These are phyloP conservation scores for Boletellus deceptivus DNA, from an alignment of 1,284 basidiomycete species.

Conservation along the genomic window DNA sequence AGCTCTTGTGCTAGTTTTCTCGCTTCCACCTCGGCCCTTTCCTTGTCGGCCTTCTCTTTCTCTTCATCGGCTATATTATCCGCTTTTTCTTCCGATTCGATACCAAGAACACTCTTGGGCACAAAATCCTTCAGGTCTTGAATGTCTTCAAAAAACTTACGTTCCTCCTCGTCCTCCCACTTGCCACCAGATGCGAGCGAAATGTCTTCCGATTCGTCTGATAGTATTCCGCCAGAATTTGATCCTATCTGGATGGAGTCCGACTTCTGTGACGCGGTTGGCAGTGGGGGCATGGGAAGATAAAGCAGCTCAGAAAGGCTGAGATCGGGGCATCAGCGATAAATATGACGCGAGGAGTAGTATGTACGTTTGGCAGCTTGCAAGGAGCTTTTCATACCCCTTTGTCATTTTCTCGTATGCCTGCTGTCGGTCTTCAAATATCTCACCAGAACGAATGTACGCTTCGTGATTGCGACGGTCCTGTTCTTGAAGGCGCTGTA, in stretches of 20 bases:
- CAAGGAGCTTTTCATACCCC: slow-evolving; percentile 86
- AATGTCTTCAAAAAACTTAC: slow-evolving; percentile 91
- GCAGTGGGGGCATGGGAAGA: slow-evolving; percentile 77
- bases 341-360: neutral
- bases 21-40: slow-evolving; percentile 57
- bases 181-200: slow-evolving; percentile 68
- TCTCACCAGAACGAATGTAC: slow-evolving; percentile 97
- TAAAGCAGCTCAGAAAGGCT: slow-evolving; percentile 89
- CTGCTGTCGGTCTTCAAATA: slow-evolving; percentile 98
- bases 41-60: slow-evolving; percentile 44
- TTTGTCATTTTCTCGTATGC: slow-evolving; percentile 98
- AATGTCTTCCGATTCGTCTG: slow-evolving; percentile 56
- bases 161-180: slow-evolving; percentile 98
- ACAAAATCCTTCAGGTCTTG: slow-evolving; percentile 91
- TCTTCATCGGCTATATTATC: slow-evolving; percentile 46
- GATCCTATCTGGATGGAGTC: slow-evolving; percentile 78
- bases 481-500: slow-evolving; percentile 90
- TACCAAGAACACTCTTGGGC: slow-evolving; percentile 83
- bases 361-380: slow-evolving; percentile 79
- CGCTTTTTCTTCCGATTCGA: slow-evolving; percentile 55
- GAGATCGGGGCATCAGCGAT: slow-evolving; percentile 6
- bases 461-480: slow-evolving; percentile 97
- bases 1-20: slow-evolving; percentile 72
- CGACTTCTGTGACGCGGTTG: slow-evolving; percentile 73
- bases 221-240: slow-evolving; percentile 39